A percentile compares a stretch with the other conserved stretches of the same genome.
phyloP scores from a whole-genome alignment of 768 basidiomycete genomes.

The Tulasnella sp. region DNA sequence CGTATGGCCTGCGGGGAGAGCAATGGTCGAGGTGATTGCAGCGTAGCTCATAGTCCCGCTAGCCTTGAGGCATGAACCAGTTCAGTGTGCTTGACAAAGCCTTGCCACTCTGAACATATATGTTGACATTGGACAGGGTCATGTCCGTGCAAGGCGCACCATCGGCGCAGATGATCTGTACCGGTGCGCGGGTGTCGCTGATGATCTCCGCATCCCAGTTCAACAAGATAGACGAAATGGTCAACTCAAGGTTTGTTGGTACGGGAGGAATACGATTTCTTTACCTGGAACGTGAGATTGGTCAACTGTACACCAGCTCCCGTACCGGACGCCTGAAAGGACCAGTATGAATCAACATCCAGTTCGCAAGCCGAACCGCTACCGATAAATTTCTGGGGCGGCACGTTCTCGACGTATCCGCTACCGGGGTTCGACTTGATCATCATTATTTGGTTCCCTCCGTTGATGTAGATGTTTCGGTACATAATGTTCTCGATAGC shows the following conservation, averaged over 20 bases:
- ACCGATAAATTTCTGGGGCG: conserved; percentile 25
- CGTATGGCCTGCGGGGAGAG: conserved; percentile 24
- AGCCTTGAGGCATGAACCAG: conserved; percentile 23
- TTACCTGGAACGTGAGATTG: conserved; percentile 25
- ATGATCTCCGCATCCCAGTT: background rate
- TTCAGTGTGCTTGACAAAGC: conserved; percentile 25
- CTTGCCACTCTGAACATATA: conserved; percentile 24
- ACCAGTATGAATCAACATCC: conserved; percentile 26
- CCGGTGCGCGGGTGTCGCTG: background rate
- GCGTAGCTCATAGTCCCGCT: conserved; percentile 23
- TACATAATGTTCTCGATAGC: conserved; percentile 25
- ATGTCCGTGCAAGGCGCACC: conserved; percentile 19
- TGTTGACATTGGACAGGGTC: conserved; percentile 24
- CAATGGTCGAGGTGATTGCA: conserved; percentile 16
- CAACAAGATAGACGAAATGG: background rate
- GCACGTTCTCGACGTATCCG: conserved; percentile 24
- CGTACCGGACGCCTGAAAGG: conserved; percentile 15
- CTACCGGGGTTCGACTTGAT: conserved; percentile 22
- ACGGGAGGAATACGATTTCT: too few relatives aligned
- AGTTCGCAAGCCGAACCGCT: conserved; percentile 25
- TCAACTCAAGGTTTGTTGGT: too few relatives aligned
- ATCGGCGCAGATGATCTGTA: conserved; percentile 7
- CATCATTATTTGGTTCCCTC: conserved; percentile 27
- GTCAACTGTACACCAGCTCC: conserved; percentile 24
- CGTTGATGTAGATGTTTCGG: conserved; percentile 24